Conservation (phyloP, 1,284 basidiomycete genomes). For the Cutaneotrichosporon cutaneum region DNA sequence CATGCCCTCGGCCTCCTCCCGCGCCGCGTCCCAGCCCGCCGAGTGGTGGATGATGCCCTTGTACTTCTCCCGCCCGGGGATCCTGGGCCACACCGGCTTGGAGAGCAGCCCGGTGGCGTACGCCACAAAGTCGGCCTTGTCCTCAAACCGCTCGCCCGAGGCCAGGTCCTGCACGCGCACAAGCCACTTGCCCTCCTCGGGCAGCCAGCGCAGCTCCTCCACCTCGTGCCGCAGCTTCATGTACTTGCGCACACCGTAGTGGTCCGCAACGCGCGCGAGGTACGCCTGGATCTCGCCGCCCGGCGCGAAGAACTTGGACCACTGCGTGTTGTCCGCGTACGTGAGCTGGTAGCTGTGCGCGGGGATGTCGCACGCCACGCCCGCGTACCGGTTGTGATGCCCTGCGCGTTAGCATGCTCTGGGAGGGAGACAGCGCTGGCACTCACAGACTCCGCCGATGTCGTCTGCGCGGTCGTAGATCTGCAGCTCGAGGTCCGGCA, state of each 20-base stretch:
- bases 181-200: slow-evolving; percentile 30
- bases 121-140: slow-evolving; percentile 37
- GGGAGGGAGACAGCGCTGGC: neutral
- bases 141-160: slow-evolving; percentile 19
- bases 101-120: slow-evolving; percentile 36
- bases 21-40: slow-evolving; percentile 28
- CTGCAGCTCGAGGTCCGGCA: slow-evolving; percentile 15
- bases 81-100: slow-evolving; percentile 40
- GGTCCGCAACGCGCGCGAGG: slow-evolving; percentile 29
- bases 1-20: slow-evolving; percentile 21
- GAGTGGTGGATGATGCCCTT: slow-evolving; percentile 36
- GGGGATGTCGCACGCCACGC: slow-evolving; percentile 38
- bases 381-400: slow-evolving; percentile 40
- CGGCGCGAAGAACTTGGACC: slow-evolving; percentile 33
- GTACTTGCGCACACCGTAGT: slow-evolving; percentile 29
- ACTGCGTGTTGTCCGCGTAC: slow-evolving; percentile 29
- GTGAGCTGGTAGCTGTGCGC: slow-evolving; percentile 33
- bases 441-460: slow-evolving; percentile 25
- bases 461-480: slow-evolving; percentile 21
- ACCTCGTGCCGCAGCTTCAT: slow-evolving; percentile 37
- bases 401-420: slow-evolving; percentile 1
- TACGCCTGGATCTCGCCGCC: slow-evolving; percentile 38
- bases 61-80: slow-evolving; percentile 30
- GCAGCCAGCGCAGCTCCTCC: slow-evolving; percentile 31
- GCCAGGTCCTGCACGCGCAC: slow-evolving; percentile 19